Conservation (phyloP, 192 early-diverging fungal species). For the Rhizoclosmatium sp. region DNA sequence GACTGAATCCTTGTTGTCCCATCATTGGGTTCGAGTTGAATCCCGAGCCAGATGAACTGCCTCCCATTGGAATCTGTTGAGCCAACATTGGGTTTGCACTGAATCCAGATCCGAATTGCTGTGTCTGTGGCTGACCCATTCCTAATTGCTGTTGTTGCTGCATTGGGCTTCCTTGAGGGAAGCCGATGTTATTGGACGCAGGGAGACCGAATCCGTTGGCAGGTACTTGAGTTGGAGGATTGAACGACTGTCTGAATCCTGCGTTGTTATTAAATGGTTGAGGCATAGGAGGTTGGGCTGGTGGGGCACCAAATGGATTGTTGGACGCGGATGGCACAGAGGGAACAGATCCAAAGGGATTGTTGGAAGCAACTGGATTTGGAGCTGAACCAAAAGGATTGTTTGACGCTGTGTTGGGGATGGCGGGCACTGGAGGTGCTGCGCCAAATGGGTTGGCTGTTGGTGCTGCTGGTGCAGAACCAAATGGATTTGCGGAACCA, state of each 20-base stretch:
- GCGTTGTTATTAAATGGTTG: neutral
- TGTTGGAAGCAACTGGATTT: neutral
- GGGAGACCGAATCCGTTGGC: neutral
- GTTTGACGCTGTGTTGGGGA: neutral
- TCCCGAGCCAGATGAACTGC: neutral
- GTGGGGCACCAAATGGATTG: conserved; percentile 4
- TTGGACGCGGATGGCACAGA: neutral
- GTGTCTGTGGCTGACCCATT: neutral
- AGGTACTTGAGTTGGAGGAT: neutral
- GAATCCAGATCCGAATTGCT: no score
- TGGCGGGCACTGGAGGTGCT: neutral
- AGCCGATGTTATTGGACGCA: neutral
- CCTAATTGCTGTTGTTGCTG: neutral
- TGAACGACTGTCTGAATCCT: neutral
- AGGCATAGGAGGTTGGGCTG: neutral
- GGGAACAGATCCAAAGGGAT: neutral
- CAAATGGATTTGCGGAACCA: conserved; percentile 5
- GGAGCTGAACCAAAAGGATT: conserved; percentile 21
- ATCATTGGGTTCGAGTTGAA: neutral
- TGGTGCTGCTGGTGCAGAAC: neutral
- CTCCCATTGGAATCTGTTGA: neutral
- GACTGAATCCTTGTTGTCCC: neutral
- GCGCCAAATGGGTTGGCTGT: neutral
- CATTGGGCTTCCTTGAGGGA: neutral
- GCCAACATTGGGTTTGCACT: neutral